Conservation (phyloP, 106 monocot species). For the Iris macrosiphon region DNA sequence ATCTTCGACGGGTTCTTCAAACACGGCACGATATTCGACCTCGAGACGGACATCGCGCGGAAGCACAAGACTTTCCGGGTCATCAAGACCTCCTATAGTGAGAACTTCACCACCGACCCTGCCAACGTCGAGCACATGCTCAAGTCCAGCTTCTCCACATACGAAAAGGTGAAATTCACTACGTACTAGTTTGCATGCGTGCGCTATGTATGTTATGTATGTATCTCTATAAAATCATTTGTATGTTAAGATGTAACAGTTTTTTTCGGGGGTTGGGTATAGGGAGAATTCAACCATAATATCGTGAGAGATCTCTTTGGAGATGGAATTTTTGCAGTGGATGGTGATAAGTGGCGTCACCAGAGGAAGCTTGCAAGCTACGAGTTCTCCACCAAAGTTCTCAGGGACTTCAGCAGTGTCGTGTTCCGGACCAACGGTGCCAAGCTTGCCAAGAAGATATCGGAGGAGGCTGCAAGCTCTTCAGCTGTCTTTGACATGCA, state of each 20-base stretch:
- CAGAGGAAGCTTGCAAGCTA: conserved; percentile 36
- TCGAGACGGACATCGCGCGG: conserved; percentile 5
- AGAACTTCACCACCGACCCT: conserved; percentile 35
- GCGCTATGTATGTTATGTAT: not conserved
- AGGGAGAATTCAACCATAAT: conserved; percentile 12
- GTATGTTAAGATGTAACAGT: too few species aligned
- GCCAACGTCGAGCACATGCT: conserved; percentile 48
- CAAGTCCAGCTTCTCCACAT: conserved; percentile 37
- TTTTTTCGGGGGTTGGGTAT: too few species aligned
- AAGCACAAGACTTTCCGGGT: conserved; percentile 34
- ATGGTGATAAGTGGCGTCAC: conserved; percentile 39
- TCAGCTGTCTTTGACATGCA: conserved; percentile 11
- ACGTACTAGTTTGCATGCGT: not conserved
- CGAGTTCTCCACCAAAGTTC: conserved; percentile 30
- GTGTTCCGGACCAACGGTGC: conserved; percentile 26
- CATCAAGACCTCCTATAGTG: conserved; percentile 17
- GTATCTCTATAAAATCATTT: not conserved
- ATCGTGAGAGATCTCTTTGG: conserved; percentile 23
- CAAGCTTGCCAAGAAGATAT: conserved; percentile 1
- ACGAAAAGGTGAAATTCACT: conserved; percentile 13
- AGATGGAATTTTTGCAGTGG: conserved; percentile 40
- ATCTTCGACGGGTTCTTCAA: conserved; percentile 35
- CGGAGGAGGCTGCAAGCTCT: not conserved
- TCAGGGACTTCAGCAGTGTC: conserved; percentile 27
- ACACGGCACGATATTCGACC: conserved; percentile 27